Evolutionary conservation across 2,329 filamentous ascomycete species (phyloP).

Genomic region (Moelleriella libera): DNA sequence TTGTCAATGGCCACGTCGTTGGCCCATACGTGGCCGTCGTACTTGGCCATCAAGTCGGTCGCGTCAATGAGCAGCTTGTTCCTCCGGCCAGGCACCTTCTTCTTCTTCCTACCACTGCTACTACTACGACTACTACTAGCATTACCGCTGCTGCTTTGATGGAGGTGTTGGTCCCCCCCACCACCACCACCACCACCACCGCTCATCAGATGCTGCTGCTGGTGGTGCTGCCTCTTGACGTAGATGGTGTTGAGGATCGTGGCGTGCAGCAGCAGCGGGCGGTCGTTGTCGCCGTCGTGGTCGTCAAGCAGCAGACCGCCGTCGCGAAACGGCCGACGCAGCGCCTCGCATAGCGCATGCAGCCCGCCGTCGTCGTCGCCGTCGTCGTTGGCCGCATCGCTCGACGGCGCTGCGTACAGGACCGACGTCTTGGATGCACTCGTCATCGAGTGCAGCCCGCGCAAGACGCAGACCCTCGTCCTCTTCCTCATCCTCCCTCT

Average conservation of each 20-base stretch:
- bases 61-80: conserved; percentile 35
- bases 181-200: too few species aligned
- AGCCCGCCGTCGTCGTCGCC: conserved; percentile 36
- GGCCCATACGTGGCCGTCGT: conserved; percentile 57
- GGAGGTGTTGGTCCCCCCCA: too few species aligned
- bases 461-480: conserved; percentile 37
- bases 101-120: too few species aligned
- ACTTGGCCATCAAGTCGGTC: conserved; percentile 39
- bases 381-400: neutral
- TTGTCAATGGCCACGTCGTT: conserved; percentile 50
- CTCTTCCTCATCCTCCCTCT: too few species aligned
- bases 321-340: conserved; percentile 39
- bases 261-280: conserved; percentile 64
- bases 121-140: too few species aligned
- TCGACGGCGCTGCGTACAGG: conserved; percentile 45
- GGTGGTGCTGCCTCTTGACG: conserved; percentile 32
- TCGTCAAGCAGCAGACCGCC: conserved; percentile 34
- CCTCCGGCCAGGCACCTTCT: conserved; percentile 21
- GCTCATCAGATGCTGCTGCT: too few species aligned
- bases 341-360: conserved; percentile 38
- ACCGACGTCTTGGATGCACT: conserved; percentile 40
- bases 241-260: conserved; percentile 83
- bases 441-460: conserved; percentile 49
- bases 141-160: too few species aligned
- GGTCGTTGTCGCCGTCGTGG: conserved; percentile 38